Percentiles rank a stretch among this genome's conserved stretches.
These are phyloP conservation scores for Xylaria sp. DNA, from an alignment of 495 filamentous ascomycete genomes.

Conservation along the genomic window DNA sequence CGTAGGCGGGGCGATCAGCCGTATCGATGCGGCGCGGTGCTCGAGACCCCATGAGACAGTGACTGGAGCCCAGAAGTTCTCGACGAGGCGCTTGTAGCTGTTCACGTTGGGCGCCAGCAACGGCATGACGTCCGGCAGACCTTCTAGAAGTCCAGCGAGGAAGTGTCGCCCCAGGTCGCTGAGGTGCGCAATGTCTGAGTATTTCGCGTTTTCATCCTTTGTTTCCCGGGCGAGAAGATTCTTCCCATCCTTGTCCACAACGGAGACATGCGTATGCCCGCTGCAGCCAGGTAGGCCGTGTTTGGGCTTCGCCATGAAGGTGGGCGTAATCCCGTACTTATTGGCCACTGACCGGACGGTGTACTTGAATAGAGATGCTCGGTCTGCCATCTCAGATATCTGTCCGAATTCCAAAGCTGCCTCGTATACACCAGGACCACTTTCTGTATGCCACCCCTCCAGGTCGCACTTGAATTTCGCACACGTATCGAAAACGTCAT, in stretches of 20 bases:
- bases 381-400: conserved; percentile 86
- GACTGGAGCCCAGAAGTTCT: conserved; percentile 99
- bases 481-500: conserved; percentile 86
- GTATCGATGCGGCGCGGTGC: conserved; percentile 89
- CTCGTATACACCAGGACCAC: conserved; percentile 94
- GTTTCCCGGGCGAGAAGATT: conserved; percentile 82
- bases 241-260: conserved; percentile 71
- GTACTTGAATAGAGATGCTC: conserved; percentile 92
- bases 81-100: conserved; percentile 95
- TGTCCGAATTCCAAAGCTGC: conserved; percentile 90
- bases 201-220: conserved; percentile 71
- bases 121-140: conserved; percentile 94
- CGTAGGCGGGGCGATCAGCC: conserved; percentile 87
- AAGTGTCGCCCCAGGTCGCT: conserved; percentile 93
- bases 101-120: conserved; percentile 93
- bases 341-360: conserved; percentile 84
- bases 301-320: conserved; percentile 98
- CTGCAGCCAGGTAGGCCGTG: conserved; percentile 90
- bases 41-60: conserved; percentile 97
- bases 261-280: conserved; percentile 92
- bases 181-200: conserved; percentile 76
- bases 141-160: conserved; percentile 86
- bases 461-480: conserved; percentile 80
- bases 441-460: conserved; percentile 98
- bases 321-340: conserved; percentile 89